Evolutionary conservation across 2,329 filamentous ascomycete genomes (phyloP), one percentile per base, ranked within the genome.

Genomic region (Volutella citrinella): DNA sequence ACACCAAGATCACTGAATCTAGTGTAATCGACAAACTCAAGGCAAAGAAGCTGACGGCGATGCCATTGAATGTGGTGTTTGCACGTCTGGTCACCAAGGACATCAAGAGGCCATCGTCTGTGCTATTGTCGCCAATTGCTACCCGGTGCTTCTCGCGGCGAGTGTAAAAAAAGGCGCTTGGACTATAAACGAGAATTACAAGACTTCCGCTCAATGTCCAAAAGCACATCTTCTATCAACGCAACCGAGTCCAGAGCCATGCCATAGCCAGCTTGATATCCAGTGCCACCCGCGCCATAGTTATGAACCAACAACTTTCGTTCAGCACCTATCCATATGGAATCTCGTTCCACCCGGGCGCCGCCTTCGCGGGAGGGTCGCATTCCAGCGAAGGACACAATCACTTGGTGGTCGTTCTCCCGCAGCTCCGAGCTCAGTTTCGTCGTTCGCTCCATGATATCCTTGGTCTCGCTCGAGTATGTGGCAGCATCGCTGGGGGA

Each of bases 261-360:
- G 6, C 60, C 62, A 23, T 59, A 65, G 5, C 62, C 62, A 5
- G 66, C 65, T 31, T 70, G 66, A 38, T 64, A 70, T 0, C 66
- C 67, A 3, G 66, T 65, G 10, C 66, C 66, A 2, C 66, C 64
- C 5, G 66, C 66, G 6, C 67, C 67, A 41, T 71, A 69, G 32
- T 68, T 67, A 42, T 68, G 65, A 5, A 68, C 57, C 10, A 64
- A 28, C 2, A 50, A 44, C 11, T 43, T 42, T 22, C 48, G 18
- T 7, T 51, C 56, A 3, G 36, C 36, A 5, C n/a, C n/a, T n/a
- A 62, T 44, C 1, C 33, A 14, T 7, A 58, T 13, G 7, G 43
- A 30, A 30, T 68, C 67, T 9, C 69, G 46, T 45, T 72, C 69
- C n/a, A 72, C 63, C 3, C 67, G 63, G 23, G 58, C 61, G 22